These are phyloP conservation scores for Pestalotiopsis sp. DNA, from an alignment of 2,329 filamentous ascomycete species.

Conservation along the genomic window DNA sequence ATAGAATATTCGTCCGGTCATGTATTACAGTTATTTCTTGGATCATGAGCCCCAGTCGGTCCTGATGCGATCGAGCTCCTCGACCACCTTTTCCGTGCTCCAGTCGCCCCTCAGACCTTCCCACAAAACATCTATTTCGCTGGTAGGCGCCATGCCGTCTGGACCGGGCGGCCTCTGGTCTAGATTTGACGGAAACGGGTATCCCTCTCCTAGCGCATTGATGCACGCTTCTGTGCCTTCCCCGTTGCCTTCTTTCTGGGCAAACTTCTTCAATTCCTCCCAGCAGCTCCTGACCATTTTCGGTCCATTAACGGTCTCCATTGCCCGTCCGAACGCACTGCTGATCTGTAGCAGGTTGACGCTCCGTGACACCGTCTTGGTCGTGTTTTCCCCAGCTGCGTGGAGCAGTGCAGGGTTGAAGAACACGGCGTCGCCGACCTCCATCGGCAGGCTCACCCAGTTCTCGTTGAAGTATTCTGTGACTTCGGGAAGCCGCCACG, in stretches of 20 bases:
- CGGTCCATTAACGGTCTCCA: constrained; percentile 61
- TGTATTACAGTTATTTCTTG: too few species aligned
- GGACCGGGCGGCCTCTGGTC: constrained; percentile 54
- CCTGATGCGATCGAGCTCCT: constrained; percentile 13
- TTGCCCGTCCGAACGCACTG: constrained; percentile 64
- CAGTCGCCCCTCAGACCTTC: constrained; percentile 15
- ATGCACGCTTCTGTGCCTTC: constrained; percentile 26
- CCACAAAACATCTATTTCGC: constrained; percentile 17
- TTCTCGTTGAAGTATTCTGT: constrained; percentile 53
- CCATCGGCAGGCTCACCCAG: constrained; percentile 54
- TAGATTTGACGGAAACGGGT: constrained; percentile 61
- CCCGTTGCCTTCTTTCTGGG: constrained; percentile 6
- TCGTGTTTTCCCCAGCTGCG: constrained; percentile 60
- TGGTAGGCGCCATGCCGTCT: constrained; percentile 54
- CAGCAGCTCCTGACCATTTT: constrained; percentile 50
- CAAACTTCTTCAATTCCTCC: constrained; percentile 34
- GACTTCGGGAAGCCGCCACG: constrained; percentile 57
- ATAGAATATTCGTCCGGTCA: too few species aligned
- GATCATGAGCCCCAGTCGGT: constrained; percentile 12
- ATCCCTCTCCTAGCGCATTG: constrained; percentile 52
- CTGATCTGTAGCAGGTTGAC: constrained; percentile 67
- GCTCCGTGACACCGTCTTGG: constrained; percentile 49
- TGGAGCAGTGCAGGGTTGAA: constrained; percentile 68
- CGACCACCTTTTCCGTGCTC: constrained; percentile 16
- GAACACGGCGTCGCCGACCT: constrained; percentile 62